Evolutionary conservation across 2,329 filamentous ascomycete genomes (phyloP), one percentile per base, ranked within the genome.

Genomic region (Penicillium italicum): DNA sequence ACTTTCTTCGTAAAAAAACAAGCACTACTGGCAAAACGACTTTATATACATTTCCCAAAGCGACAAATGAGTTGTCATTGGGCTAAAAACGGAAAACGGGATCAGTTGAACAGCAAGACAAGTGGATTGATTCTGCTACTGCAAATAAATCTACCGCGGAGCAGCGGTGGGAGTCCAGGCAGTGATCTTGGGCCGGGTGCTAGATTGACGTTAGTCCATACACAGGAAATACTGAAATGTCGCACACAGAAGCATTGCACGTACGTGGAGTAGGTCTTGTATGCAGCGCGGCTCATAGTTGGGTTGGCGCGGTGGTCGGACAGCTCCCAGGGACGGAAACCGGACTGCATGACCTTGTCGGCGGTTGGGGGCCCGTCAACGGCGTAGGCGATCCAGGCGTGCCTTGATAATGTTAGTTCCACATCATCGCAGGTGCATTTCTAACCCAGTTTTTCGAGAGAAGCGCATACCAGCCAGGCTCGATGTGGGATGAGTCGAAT

Each of bases 321-420:
- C 57, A 86, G 81, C 73, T 96, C 91, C 89, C 92, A 97, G 36
- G 80, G 74, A 60, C 91, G 84, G 44, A 85, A 75, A 64, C 85
- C 81, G 50, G 85, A 78, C 67, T 85, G 82, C 61, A 95, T 70
- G 60, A 94, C 74, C 50, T 86, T 79, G 73, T 99, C 94, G 69
- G 88, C 76, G 36, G 81, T 84, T 1, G 94, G 94, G 36, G 93
- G 86, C 76, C 89, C 89, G 76, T 97, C 91, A 68, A 96, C 87
- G 77, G 86, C 80, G 78, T 99, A 97, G 63, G 91, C 91, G 66
- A 99, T 91, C 94, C 94, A 99, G 30, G 90, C 91, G 78, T 97
- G 94, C 94, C 83, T 85, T 47, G 2, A 36, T 18, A 47, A 8
- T 5, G 30, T 63, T 38, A 64, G 40, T 41, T 57, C 28, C 56